Conservation (phyloP, 768 basidiomycete genomes). For the Boletus rufocinnamomeus region DNA sequence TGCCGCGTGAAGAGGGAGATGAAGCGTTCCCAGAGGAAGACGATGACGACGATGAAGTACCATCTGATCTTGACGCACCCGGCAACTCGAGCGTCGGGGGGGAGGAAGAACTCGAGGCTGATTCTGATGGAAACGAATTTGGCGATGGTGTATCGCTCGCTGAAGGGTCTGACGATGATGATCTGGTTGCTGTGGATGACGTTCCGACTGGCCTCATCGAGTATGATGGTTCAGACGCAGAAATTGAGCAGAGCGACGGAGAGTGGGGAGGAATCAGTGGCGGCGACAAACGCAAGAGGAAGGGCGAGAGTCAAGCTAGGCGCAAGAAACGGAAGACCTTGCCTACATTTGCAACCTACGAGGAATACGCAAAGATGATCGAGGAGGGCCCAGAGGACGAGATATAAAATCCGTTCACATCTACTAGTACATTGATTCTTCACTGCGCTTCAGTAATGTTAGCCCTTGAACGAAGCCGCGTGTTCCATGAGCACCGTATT, state of each 20-base stretch:
- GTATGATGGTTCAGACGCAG: slow-evolving; percentile 56
- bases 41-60: slow-evolving; percentile 29
- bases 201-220: slow-evolving; percentile 59
- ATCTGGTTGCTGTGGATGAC: slow-evolving; percentile 59
- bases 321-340: slow-evolving; percentile 68
- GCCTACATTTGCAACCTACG: slow-evolving; percentile 85
- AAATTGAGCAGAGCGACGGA: slow-evolving; percentile 12
- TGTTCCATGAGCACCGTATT: slow-evolving; percentile 19
- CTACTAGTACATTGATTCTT: background rate
- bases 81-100: slow-evolving; percentile 38
- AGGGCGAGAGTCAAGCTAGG: slow-evolving; percentile 45
- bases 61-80: slow-evolving; percentile 30
- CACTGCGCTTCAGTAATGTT: background rate
- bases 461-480: background rate
- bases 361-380: slow-evolving; percentile 84
- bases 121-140: slow-evolving; percentile 37
- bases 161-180: slow-evolving; percentile 72
- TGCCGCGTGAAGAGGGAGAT: slow-evolving; percentile 63
- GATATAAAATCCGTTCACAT: slow-evolving; percentile 13
- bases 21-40: slow-evolving; percentile 44
- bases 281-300: slow-evolving; percentile 55
- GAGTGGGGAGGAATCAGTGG: slow-evolving; percentile 43
- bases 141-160: slow-evolving; percentile 54
- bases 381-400: slow-evolving; percentile 52
- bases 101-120: slow-evolving; percentile 28